phyloP scores from a whole-genome alignment of 129 eudicot genomes.

The Tanacetum coccineum region DNA sequence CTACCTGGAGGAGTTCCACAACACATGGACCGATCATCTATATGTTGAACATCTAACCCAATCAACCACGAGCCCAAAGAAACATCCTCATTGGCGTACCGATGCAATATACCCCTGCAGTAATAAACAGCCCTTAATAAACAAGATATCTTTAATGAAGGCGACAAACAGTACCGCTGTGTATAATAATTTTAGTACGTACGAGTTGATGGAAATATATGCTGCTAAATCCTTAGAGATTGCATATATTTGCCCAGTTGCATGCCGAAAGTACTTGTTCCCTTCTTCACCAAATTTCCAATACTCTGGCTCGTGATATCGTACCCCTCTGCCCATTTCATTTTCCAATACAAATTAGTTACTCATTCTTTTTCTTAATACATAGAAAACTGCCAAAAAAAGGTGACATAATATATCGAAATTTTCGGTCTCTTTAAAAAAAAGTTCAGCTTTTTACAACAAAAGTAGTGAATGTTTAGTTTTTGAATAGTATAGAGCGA shows the following conservation, averaged over 20 bases:
- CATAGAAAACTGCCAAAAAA: too few relatives aligned
- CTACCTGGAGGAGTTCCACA: conserved; percentile 91
- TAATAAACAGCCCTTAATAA: background rate
- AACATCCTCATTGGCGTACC: conserved; percentile 82
- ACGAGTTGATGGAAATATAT: conserved; percentile 66
- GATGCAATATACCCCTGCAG: conserved; percentile 58
- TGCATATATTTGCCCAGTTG: conserved; percentile 84
- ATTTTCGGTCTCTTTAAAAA: too few relatives aligned
- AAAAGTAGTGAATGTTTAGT: too few relatives aligned
- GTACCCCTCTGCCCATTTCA: conserved; percentile 49
- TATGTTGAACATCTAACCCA: conserved; percentile 76
- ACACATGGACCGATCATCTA: conserved; percentile 74
- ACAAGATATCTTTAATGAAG: background rate
- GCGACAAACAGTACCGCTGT: conserved; percentile 11
- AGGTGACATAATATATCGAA: too few relatives aligned
- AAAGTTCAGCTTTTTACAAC: too few relatives aligned
- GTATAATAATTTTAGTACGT: background rate
- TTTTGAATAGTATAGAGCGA: too few relatives aligned
- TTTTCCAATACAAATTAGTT: background rate
- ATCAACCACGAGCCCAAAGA: conserved; percentile 81
- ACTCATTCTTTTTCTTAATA: background rate
- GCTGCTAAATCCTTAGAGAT: conserved; percentile 72
- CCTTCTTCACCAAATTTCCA: conserved; percentile 91
- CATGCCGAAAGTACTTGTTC: conserved; percentile 81
- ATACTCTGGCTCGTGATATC: conserved; percentile 76